Base-by-base conservation (phyloP, 2,329 filamentous ascomycete genomes). In the Penicillium sp. region DNA sequence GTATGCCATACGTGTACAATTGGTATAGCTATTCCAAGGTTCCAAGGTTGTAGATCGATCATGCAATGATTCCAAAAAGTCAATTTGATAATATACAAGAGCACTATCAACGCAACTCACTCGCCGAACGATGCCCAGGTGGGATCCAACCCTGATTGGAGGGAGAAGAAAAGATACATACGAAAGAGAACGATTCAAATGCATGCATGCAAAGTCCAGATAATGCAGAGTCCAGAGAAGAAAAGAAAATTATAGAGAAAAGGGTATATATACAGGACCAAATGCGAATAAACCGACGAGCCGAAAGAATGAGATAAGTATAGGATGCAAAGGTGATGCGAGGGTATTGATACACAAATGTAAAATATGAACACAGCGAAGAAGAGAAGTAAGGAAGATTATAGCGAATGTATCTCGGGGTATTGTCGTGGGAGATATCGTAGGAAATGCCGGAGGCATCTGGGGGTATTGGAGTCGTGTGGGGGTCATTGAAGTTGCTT, bases 201-300 rank as follows among this genome's bases (percentile, higher is more conserved):
- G 34, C 34, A 36, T 7, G n/a, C 2, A n/a, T n/a, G 13, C 4
- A n/a, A 36, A 36, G 13, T n/a, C 34, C 34, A 36, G 7, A n/a
- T 27, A 4, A n/a, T n/a, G 7, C 11, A n/a, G 16, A 36, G 13
- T 7, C 34, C 34, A 36, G 14, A n/a, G n/a, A 36, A 5, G 13
- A 36, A 36, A 16, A 32, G 10, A 9, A 32, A 24, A 24, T 40
- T 36, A 36, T 14, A 5, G 10, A 31, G 18, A 44, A 44, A 14
- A 21, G 50, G 50, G 50, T 53, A 53, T 53, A 53, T 53, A 53
- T 53, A 41, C 39, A 44, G 24, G 9, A 39, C 22, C 18, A 44
- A 53, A 48, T 44, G 32, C 32, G 32, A 38, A 34, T 34, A 18
- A 7, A 40, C 21, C 40, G 29, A 40, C 18, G 34, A 45, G 27